Evolutionary conservation across 2,329 filamentous ascomycete species (phyloP).

Genomic region (Leptoxyphium fumago): DNA sequence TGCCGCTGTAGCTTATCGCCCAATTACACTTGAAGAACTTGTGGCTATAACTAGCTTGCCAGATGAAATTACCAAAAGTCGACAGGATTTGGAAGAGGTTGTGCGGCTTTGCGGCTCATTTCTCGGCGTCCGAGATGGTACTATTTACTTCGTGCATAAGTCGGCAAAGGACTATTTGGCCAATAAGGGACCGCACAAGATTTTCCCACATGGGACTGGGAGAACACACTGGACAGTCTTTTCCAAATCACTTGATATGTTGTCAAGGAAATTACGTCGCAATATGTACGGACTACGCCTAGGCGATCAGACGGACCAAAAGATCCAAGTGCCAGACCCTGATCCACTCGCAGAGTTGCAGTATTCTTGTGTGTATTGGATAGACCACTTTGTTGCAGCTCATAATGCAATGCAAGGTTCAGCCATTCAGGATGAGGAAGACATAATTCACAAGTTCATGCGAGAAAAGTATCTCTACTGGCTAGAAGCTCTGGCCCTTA

Average conservation of each 20-base stretch:
- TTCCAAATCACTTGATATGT: conserved; percentile 19
- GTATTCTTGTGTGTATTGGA: conserved; percentile 2
- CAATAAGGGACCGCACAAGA: conserved; percentile 1
- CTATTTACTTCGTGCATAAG: conserved; percentile 27
- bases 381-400: conserved; percentile 1
- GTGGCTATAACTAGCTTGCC: conserved; percentile 9
- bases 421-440: neutral
- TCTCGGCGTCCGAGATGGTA: conserved; percentile 18
- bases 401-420: neutral
- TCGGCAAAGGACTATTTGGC: conserved; percentile 30
- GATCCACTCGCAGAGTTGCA: conserved; percentile 1
- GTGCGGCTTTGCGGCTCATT: conserved; percentile 27
- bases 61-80: conserved; percentile 4
- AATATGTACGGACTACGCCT: conserved; percentile 1
- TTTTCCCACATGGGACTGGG: conserved; percentile 17
- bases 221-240: conserved; percentile 21
- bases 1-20: conserved; percentile 2
- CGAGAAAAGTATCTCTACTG: neutral
- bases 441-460: neutral
- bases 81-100: conserved; percentile 11
- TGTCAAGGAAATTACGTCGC: neutral
- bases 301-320: conserved; percentile 1
- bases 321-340: neutral
- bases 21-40: conserved; percentile 24
- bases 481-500: neutral